Evolutionary conservation across 2,329 filamentous ascomycete genomes (phyloP).

Genomic region (Diaporthe helianthi): DNA sequence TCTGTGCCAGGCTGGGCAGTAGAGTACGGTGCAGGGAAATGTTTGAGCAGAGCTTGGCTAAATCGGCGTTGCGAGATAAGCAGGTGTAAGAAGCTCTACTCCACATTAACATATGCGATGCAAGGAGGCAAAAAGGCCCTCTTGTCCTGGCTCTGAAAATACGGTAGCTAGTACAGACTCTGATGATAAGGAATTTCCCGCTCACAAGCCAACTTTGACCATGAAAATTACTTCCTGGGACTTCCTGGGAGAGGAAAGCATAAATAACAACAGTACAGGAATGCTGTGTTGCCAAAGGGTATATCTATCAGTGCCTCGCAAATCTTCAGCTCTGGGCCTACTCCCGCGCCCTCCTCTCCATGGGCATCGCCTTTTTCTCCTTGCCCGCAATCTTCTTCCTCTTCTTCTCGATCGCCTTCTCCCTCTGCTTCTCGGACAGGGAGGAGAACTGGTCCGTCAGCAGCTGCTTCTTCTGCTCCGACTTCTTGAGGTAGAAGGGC

Average conservation of each 20-base stretch:
- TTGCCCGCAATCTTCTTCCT: slow-evolving; percentile 87
- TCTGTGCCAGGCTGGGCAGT: slow-evolving; percentile 87
- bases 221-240: neutral
- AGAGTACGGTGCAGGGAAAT: slow-evolving; percentile 80
- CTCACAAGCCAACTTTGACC: neutral
- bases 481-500: slow-evolving; percentile 92
- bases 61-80: slow-evolving; percentile 40
- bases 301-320: neutral
- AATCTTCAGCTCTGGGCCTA: slow-evolving; percentile 23
- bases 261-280: too few species aligned
- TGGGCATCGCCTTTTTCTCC: slow-evolving; percentile 81
- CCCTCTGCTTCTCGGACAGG: slow-evolving; percentile 85
- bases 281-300: neutral
- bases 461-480: slow-evolving; percentile 87
- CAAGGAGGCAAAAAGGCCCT: neutral
- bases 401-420: slow-evolving; percentile 83
- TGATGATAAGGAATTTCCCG: neutral
- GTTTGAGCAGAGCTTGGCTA: slow-evolving; percentile 67
- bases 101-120: too few species aligned
- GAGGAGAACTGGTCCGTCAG: slow-evolving; percentile 79
- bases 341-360: slow-evolving; percentile 52
- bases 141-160: neutral
- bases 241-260: too few species aligned
- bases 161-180: neutral
- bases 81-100: neutral